Evolutionary conservation across 805 yeast genomes (phyloP).

Genomic region (Metschnikowia kofuensis): DNA sequence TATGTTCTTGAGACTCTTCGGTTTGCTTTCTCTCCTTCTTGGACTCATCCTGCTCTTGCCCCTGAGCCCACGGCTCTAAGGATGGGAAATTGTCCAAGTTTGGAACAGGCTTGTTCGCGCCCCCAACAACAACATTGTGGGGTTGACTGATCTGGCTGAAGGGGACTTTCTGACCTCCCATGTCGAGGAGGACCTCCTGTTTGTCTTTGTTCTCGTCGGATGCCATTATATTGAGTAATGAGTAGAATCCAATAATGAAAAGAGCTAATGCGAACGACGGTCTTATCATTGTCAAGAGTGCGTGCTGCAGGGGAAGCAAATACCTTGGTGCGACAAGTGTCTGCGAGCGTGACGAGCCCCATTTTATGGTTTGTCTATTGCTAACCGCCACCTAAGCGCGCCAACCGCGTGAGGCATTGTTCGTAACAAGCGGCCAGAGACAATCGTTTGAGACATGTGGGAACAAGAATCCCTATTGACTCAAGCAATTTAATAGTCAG

Average conservation of each 20-base stretch:
- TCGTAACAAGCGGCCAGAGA: neutral
- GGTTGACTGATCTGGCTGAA: slow-evolving; percentile 37
- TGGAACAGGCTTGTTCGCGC: slow-evolving; percentile 17
- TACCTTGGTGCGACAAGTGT: slow-evolving; percentile 2
- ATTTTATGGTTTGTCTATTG: slow-evolving; percentile 4
- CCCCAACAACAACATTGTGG: slow-evolving; percentile 24
- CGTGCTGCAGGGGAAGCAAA: slow-evolving; percentile 12
- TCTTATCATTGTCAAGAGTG: slow-evolving; percentile 9
- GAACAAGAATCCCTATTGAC: too few species aligned
- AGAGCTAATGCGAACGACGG: slow-evolving; percentile 12
- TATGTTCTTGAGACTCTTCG: neutral
- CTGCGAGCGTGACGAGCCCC: slow-evolving; percentile 10
- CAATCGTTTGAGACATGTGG: neutral
- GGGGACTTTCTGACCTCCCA: slow-evolving; percentile 39
- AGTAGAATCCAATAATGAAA: slow-evolving; percentile 7
- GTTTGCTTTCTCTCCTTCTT: slow-evolving; percentile 2
- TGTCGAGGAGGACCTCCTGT: slow-evolving; percentile 23
- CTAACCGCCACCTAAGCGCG: slow-evolving; percentile 1
- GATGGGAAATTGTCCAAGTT: slow-evolving; percentile 16
- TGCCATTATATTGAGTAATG: slow-evolving; percentile 11
- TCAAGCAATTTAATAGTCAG: too few species aligned
- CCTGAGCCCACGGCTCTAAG: slow-evolving; percentile 17
- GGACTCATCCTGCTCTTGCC: slow-evolving; percentile 3
- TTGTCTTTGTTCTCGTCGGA: slow-evolving; percentile 9
- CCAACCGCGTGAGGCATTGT: neutral